Evolutionary conservation across 2,329 filamentous ascomycete species (phyloP).

Genomic region (Nannizziopsis barbatae): DNA sequence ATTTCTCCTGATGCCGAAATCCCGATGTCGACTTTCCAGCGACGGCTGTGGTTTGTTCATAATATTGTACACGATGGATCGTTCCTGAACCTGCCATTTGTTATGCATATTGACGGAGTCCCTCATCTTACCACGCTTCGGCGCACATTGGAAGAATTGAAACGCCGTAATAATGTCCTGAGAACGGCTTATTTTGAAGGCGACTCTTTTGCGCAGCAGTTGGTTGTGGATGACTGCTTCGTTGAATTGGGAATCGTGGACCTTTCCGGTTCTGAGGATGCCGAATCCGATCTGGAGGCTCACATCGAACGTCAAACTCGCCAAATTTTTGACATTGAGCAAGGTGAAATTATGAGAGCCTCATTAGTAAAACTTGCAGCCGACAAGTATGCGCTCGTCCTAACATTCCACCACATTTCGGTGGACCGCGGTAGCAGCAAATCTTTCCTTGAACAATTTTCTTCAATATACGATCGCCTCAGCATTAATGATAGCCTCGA

Average conservation of each 20-base stretch:
- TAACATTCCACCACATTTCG: constrained; percentile 19
- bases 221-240: constrained; percentile 13
- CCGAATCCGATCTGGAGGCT: constrained; percentile 12
- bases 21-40: constrained; percentile 22
- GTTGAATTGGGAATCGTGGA: constrained; percentile 16
- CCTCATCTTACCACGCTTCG: constrained; percentile 12
- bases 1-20: constrained; percentile 9
- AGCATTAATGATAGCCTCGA: constrained; percentile 12
- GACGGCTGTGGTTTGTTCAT: constrained; percentile 20
- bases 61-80: constrained; percentile 18
- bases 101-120: constrained; percentile 15
- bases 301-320: constrained; percentile 10
- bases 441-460: constrained; percentile 17
- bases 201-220: constrained; percentile 20
- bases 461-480: constrained; percentile 18
- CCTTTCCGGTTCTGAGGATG: constrained; percentile 13
- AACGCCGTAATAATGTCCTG: constrained; percentile 17
- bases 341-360: constrained; percentile 17
- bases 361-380: constrained; percentile 17
- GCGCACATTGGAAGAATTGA: constrained; percentile 15
- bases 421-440: constrained; percentile 19
- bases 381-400: constrained; percentile 16
- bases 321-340: constrained; percentile 17
- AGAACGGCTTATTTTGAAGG: constrained; percentile 19
- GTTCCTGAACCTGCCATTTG: constrained; percentile 18